Conservation (phyloP, 371 early-diverging fungal genomes). For the Mucor racemosus region DNA sequence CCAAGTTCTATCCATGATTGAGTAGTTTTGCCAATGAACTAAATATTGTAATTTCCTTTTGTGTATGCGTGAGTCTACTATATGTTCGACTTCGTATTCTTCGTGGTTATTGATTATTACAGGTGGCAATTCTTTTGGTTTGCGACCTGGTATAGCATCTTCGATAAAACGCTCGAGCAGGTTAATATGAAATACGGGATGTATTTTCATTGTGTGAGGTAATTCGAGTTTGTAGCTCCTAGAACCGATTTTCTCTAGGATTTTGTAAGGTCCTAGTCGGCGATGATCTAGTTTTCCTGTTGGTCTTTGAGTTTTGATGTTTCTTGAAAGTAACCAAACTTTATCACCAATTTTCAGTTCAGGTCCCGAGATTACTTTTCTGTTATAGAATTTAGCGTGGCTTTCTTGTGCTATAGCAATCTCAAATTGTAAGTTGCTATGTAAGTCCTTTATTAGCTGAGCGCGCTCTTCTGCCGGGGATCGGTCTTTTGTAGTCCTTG, state of each 20-base stretch:
- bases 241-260: constrained; percentile 23
- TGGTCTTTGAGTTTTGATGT: constrained; percentile 32
- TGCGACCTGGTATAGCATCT: background rate
- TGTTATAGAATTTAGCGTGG: constrained; percentile 17
- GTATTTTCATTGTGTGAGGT: constrained; percentile 15
- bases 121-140: constrained; percentile 4
- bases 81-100: constrained; percentile 14
- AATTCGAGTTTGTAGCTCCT: constrained; percentile 31
- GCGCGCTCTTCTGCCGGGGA: background rate
- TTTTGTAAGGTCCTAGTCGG: constrained; percentile 34
- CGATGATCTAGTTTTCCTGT: constrained; percentile 32
- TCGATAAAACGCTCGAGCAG: constrained; percentile 8
- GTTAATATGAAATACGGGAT: constrained; percentile 13
- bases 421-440: constrained; percentile 12
- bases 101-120: constrained; percentile 6
- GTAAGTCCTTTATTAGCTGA: background rate
- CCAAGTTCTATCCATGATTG: constrained; percentile 21
- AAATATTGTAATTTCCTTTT: constrained; percentile 7
- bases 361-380: constrained; percentile 11
- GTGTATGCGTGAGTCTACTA: background rate
- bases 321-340: constrained; percentile 30
- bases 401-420: constrained; percentile 13
- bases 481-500: constrained; percentile 8
- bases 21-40: constrained; percentile 15
- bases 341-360: constrained; percentile 24